A percentile compares a stretch with the other conserved stretches of the same genome.
Evolutionary conservation across 257 asterid genomes (phyloP).

Genomic region (Lycium ferocissimum): DNA sequence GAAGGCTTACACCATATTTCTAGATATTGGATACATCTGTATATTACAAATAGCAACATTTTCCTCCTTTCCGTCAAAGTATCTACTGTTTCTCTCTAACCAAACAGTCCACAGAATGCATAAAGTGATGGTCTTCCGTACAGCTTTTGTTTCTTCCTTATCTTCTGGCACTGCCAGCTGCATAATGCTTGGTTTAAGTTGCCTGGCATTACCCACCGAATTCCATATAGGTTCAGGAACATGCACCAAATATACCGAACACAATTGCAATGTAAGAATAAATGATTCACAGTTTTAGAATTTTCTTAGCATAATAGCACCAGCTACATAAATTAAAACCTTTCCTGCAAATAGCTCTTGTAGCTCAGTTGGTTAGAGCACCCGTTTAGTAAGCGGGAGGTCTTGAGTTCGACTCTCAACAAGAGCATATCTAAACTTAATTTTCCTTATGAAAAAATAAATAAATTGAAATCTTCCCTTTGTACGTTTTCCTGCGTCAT

Average conservation of each 20-base stretch:
- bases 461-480: neutral
- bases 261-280: constrained; percentile 6
- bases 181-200: neutral
- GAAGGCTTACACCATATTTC: neutral
- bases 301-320: neutral
- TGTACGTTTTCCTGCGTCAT: neutral
- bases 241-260: neutral
- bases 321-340: neutral
- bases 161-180: neutral
- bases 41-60: neutral
- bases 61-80: neutral
- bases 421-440: too few relatives aligned
- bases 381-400: constrained; percentile 60
- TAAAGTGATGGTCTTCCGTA: neutral
- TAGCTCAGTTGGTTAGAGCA: constrained; percentile 64
- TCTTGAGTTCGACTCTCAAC: constrained; percentile 54
- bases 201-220: neutral
- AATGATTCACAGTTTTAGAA: neutral
- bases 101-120: neutral
- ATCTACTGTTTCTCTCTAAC: neutral
- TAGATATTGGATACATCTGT: constrained; percentile 5
- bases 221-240: neutral
- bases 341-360: neutral
- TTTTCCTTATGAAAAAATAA: too few relatives aligned
- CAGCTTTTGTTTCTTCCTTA: constrained; percentile 19